Conservation (phyloP, 75 land plant species). For the Sequoia sempervirens region DNA sequence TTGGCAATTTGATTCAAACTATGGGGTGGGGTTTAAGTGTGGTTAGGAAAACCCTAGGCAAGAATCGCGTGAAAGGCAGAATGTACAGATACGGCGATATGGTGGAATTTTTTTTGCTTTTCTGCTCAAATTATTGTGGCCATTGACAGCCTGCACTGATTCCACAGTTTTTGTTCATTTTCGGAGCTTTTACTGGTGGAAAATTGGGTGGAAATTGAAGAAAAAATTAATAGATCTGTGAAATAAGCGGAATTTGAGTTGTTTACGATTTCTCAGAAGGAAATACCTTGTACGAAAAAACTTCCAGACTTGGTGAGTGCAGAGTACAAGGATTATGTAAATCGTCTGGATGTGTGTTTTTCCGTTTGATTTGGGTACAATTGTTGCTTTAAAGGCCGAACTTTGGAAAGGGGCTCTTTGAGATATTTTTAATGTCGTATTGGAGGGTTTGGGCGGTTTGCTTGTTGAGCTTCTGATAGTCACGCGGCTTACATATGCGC, state of each 20-base stretch:
- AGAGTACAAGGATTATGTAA: neutral
- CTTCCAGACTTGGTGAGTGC: neutral
- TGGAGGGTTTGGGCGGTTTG: neutral
- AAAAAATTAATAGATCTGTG: neutral
- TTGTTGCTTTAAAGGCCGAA: neutral
- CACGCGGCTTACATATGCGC: neutral
- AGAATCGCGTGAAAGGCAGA: conserved; percentile 6
- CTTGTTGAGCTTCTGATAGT: neutral
- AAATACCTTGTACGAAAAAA: neutral
- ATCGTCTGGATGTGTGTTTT: neutral
- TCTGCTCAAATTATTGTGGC: conserved; percentile 7
- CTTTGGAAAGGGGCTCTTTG: neutral
- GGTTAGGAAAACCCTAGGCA: conserved; percentile 4
- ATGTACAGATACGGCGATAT: conserved; percentile 2
- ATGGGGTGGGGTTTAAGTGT: neutral
- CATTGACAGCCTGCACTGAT: conserved; percentile 9
- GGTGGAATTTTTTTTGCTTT: conserved; percentile 5
- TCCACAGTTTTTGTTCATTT: conserved; percentile 5
- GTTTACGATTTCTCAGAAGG: neutral
- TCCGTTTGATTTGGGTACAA: neutral
- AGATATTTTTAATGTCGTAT: neutral
- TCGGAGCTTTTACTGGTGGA: neutral
- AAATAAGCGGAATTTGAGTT: neutral
- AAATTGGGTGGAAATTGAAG: neutral
- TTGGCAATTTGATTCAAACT: neutral